Evolutionary conservation across 495 filamentous ascomycete species (phyloP), one percentile per base, ranked within the genome.

Genomic region (Penicillium manginii): DNA sequence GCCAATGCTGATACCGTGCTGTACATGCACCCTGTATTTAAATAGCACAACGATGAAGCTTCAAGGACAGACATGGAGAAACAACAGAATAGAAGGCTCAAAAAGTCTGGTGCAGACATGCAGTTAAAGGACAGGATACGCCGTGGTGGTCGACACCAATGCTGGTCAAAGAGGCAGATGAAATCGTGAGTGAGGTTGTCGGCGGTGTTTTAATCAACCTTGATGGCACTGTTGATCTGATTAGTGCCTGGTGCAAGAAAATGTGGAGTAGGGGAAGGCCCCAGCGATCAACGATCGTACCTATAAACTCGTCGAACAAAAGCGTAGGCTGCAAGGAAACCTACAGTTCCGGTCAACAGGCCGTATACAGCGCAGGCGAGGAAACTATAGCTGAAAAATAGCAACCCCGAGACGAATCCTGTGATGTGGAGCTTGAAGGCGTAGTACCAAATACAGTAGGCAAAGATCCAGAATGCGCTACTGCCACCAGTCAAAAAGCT

Each of bases 221-320:
- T 80, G 54, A 77, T 70, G 22, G 73, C 71, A 57, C 76, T 77
- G 50, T 54, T 31, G 6, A 31, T 6, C 15, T 26, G 12, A 11
- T 45, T 45, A 18, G 52, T 31, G 21, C 5, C 46, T 49, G 29
- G 21, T 15, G 22, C 9, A 26, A 2, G 51, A 42, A 29, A 43
- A n/a, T 17, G 14, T 43, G 12, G n/a, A 17, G 17, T 7, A n/a
- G 17, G n/a, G 40, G 7, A 9, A 19, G 8, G 40, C 14, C 17
- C 14, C 15, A 43, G 8, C 12, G 14, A 19, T 17, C 40, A 43
- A 5, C 7, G 15, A n/a, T 17, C 86, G 75, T 72, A 91, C 86
- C 88, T 87, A 73, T 96, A 97, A 67, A 97, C 92, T 67, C 90
- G 84, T 68, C 92, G 81, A 37, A 97, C 86, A 79, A 96, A 97